Conservation (phyloP, 208 protist genomes). For the Perkinsela sp. region DNA sequence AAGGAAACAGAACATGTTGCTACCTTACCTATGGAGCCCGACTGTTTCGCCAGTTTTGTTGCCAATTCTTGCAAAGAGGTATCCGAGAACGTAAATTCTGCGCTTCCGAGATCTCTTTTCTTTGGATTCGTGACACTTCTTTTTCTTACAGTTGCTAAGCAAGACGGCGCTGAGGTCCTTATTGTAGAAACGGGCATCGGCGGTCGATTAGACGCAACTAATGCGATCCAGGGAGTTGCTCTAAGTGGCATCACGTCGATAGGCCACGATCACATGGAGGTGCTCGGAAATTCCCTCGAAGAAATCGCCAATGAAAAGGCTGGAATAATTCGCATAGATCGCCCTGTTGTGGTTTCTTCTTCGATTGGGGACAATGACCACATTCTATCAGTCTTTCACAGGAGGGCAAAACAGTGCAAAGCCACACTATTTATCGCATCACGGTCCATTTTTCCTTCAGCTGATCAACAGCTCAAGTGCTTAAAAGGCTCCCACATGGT, state of each 20-base stretch:
- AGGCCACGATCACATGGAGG: slow-evolving; percentile 64
- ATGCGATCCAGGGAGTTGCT: slow-evolving; percentile 34
- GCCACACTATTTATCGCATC: slow-evolving; percentile 6
- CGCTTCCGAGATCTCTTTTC: slow-evolving; percentile 14
- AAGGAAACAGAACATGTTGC: no score
- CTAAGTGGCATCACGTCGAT: slow-evolving; percentile 67
- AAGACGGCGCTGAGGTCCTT: slow-evolving; percentile 47
- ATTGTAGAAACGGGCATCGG: slow-evolving; percentile 79
- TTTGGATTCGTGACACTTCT: slow-evolving; percentile 61
- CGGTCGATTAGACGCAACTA: slow-evolving; percentile 65
- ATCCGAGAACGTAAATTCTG: no score
- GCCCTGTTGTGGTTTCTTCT: slow-evolving; percentile 23
- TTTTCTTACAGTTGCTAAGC: slow-evolving; percentile 27
- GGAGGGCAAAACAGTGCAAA: slow-evolving; percentile 4
- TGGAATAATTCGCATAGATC: slow-evolving; percentile 62
- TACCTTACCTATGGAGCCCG: no score
- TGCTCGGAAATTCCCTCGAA: slow-evolving; percentile 69
- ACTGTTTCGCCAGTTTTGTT: no score
- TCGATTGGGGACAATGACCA: slow-evolving; percentile 29
- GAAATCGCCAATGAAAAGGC: slow-evolving; percentile 72
- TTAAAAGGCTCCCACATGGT: background rate
- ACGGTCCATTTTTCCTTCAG: slow-evolving; percentile 19
- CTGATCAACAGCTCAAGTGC: slow-evolving; percentile 12
- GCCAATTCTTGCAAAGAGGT: no score
- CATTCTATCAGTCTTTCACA: slow-evolving; percentile 20